Conservation (phyloP, 2,329 filamentous ascomycete genomes). For the Phyllosticta citriasiana region DNA sequence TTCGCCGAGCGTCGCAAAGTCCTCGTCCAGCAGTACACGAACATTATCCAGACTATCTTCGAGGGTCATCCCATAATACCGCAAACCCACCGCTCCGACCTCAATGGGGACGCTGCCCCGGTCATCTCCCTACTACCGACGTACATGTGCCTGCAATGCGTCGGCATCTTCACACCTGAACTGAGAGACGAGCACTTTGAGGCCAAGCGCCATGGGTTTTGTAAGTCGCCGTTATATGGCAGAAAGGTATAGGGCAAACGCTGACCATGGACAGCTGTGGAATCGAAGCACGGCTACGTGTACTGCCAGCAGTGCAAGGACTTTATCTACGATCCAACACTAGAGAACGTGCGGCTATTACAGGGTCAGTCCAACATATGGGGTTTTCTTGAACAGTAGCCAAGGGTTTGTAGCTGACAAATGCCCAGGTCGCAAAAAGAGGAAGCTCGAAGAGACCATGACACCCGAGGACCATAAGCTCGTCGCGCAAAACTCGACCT, state of each 20-base stretch:
- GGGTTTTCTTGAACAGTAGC: no score
- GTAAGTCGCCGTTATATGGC: constrained; percentile 35
- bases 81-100: constrained; percentile 47
- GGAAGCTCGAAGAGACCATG: constrained; percentile 62
- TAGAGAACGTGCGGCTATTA: constrained; percentile 63
- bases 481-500: constrained; percentile 66
- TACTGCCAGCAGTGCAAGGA: constrained; percentile 78
- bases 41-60: constrained; percentile 60
- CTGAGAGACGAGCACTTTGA: constrained; percentile 57
- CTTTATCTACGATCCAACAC: constrained; percentile 70
- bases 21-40: constrained; percentile 62
- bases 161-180: constrained; percentile 55
- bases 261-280: constrained; percentile 50
- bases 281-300: constrained; percentile 63
- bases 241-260: not conserved
- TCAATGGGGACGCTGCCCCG: constrained; percentile 45
- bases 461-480: constrained; percentile 60
- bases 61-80: constrained; percentile 55
- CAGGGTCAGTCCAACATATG: constrained; percentile 46
- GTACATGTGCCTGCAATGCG: constrained; percentile 65
- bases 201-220: constrained; percentile 63
- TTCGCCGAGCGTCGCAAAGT: constrained; percentile 58
- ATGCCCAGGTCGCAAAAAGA: constrained; percentile 46
- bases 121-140: constrained; percentile 44
- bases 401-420: not conserved